Evolutionary conservation across 305 asterid genomes (phyloP).

Genomic region (Plantago coronopus): DNA sequence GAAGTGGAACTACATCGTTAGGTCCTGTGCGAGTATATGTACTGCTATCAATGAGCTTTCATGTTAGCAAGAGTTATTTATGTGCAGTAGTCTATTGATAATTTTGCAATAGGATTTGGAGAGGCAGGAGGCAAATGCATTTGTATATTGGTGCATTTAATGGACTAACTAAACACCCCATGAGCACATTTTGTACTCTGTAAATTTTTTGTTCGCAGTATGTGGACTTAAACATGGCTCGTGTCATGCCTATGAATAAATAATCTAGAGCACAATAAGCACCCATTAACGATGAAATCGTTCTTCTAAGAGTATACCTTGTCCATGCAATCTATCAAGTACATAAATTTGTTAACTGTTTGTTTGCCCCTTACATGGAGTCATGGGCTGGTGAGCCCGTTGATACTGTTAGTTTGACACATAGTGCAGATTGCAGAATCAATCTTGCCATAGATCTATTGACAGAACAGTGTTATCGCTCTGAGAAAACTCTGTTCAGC

Average conservation of each 20-base stretch:
- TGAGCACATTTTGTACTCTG: constrained; percentile 11
- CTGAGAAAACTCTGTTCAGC: too few species aligned
- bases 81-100: not conserved
- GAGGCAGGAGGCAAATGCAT: constrained; percentile 9
- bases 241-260: not conserved
- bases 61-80: not conserved
- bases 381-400: too few species aligned
- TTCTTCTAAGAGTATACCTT: too few species aligned
- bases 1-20: constrained; percentile 9
- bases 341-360: too few species aligned
- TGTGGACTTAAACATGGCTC: not conserved
- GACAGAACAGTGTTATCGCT: too few species aligned
- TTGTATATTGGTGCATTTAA: constrained; percentile 7
- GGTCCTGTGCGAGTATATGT: constrained; percentile 15
- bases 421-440: too few species aligned
- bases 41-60: not conserved
- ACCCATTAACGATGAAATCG: too few species aligned
- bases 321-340: too few species aligned
- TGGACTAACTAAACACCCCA: not conserved
- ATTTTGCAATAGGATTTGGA: constrained; percentile 1
- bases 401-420: too few species aligned
- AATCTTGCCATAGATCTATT: too few species aligned
- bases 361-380: too few species aligned
- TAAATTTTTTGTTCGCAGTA: not conserved
- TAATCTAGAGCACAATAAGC: not conserved